phyloP scores from a whole-genome alignment of 768 basidiomycete species.

The Trametes cinnabarina region DNA sequence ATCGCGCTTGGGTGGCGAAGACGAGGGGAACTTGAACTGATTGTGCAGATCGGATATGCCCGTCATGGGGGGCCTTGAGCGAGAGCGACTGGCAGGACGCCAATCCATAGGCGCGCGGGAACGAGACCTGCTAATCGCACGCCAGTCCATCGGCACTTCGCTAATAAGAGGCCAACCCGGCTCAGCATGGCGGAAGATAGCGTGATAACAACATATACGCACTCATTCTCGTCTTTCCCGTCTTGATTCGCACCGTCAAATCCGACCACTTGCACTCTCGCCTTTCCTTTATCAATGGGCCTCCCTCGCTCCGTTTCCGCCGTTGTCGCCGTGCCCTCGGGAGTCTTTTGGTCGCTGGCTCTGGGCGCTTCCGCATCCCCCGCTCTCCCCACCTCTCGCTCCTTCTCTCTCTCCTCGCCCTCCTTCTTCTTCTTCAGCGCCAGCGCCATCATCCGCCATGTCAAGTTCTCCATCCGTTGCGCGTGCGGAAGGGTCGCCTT shows the following conservation, averaged over 20 bases:
- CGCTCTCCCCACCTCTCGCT: slow-evolving; percentile 13
- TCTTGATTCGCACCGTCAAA: slow-evolving; percentile 79
- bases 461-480: slow-evolving; percentile 95
- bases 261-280: slow-evolving; percentile 72
- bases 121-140: slow-evolving; percentile 85
- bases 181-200: slow-evolving; percentile 23
- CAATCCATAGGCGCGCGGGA: slow-evolving; percentile 93
- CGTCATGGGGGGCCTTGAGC: slow-evolving; percentile 68
- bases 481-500: slow-evolving; percentile 89
- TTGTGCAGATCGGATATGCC: slow-evolving; percentile 28
- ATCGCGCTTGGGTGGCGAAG: slow-evolving; percentile 25
- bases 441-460: slow-evolving; percentile 98
- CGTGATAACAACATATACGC: slow-evolving; percentile 36
- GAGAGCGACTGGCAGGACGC: slow-evolving; percentile 75
- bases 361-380: slow-evolving; percentile 14
- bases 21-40: slow-evolving; percentile 31
- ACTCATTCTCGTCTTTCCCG: slow-evolving; percentile 72
- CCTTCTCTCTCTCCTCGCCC: slow-evolving; percentile 48
- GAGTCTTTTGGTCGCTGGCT: slow-evolving; percentile 1
- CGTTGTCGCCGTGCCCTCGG: slow-evolving; percentile 16
- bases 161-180: slow-evolving; percentile 18
- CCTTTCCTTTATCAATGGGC: slow-evolving; percentile 77
- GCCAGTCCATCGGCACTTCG: slow-evolving; percentile 83
- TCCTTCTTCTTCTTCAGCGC: slow-evolving; percentile 88
- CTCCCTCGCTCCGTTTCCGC: slow-evolving; percentile 61